Percentiles rank a stretch among this genome's conserved stretches.
phyloP scores from a whole-genome alignment of 2,329 filamentous ascomycete species.

The Paramyrothecium roridum region DNA sequence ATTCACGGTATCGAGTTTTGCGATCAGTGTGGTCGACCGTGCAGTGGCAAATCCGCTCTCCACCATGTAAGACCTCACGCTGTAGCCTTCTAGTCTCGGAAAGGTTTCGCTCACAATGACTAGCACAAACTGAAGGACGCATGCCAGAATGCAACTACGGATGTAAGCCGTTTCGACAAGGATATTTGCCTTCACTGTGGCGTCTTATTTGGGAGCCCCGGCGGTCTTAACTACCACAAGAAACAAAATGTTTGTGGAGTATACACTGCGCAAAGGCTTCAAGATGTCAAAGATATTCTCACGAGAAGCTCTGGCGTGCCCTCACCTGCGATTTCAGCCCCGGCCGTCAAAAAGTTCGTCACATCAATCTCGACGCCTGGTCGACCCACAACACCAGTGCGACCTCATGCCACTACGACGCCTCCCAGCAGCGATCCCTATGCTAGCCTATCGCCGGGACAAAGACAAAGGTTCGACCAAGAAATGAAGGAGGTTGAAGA shows the following conservation, averaged over 20 bases:
- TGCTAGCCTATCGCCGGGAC: slow-evolving; percentile 33
- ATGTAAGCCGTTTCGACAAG: slow-evolving; percentile 14
- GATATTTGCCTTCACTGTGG: slow-evolving; percentile 44
- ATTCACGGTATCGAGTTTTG: slow-evolving; percentile 20
- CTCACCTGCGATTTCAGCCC: too few relatives aligned
- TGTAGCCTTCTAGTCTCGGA: neutral
- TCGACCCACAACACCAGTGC: neutral
- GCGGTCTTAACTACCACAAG: slow-evolving; percentile 42
- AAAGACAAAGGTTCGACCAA: slow-evolving; percentile 17
- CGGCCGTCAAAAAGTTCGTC: too few relatives aligned
- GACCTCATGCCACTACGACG: neutral
- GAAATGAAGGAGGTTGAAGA: slow-evolving; percentile 26
- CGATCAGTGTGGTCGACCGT: slow-evolving; percentile 28
- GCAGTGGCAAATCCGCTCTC: slow-evolving; percentile 25
- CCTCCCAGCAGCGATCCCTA: slow-evolving; percentile 36
- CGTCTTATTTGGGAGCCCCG: slow-evolving; percentile 35
- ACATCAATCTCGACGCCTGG: neutral
- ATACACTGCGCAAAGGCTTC: slow-evolving; percentile 18
- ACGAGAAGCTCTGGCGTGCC: too few relatives aligned
- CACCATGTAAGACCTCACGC: slow-evolving; percentile 26
- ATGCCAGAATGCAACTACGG: slow-evolving; percentile 14
- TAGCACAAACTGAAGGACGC: slow-evolving; percentile 24
- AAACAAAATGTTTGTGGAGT: slow-evolving; percentile 44
- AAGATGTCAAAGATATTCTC: neutral
- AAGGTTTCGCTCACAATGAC: slow-evolving; percentile 9